phyloP scores from a whole-genome alignment of 169 alveolate genomes.

The Neospora caninum region DNA sequence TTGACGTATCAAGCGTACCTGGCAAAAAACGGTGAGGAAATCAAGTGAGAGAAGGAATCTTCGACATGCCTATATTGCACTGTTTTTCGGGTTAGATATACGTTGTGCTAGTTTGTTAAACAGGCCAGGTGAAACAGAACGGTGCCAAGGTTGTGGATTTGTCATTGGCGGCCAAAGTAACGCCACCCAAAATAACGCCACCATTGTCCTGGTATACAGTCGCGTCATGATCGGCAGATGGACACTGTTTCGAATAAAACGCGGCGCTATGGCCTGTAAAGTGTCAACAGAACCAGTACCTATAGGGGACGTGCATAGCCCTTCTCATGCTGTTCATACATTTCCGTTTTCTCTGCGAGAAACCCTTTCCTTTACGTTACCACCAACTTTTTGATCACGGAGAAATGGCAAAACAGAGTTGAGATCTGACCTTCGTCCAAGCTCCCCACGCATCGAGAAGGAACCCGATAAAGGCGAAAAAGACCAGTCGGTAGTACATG shows the following conservation, averaged over 20 bases:
- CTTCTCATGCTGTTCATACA: too few relatives aligned
- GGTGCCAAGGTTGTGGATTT: background rate
- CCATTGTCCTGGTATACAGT: too few relatives aligned
- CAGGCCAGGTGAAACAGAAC: background rate
- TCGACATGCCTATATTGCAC: background rate
- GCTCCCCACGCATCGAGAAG: conserved; percentile 18
- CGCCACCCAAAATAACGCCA: too few relatives aligned
- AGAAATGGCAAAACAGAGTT: background rate
- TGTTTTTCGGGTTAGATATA: background rate
- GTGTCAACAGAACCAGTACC: too few relatives aligned
- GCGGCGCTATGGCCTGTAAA: too few relatives aligned
- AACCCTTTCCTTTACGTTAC: too few relatives aligned
- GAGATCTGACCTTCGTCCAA: conserved; percentile 17
- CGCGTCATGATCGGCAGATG: too few relatives aligned
- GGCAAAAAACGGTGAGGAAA: background rate
- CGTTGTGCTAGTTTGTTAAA: background rate
- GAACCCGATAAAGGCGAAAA: background rate
- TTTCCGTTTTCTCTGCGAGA: too few relatives aligned
- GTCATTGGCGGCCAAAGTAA: too few relatives aligned
- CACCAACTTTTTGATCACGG: too few relatives aligned
- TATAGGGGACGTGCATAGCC: too few relatives aligned
- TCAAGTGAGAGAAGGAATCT: background rate
- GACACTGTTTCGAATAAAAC: too few relatives aligned
- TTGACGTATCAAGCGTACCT: conserved; percentile 33
- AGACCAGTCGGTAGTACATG: background rate